These are phyloP conservation scores for Aspergillus bridgeri DNA, from an alignment of 495 filamentous ascomycete species.

Conservation along the genomic window DNA sequence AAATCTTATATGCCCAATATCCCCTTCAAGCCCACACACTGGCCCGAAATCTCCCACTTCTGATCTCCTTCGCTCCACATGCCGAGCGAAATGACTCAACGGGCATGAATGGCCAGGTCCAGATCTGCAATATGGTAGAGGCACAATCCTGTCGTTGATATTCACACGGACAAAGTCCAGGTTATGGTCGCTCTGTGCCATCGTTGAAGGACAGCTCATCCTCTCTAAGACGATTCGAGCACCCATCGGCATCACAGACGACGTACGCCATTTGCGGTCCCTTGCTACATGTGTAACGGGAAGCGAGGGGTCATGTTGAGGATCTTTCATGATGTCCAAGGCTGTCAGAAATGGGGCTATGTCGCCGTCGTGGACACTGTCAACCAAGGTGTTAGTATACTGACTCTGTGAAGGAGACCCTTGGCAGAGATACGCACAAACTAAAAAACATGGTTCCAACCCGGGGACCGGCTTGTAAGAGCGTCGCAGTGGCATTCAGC, in stretches of 20 bases:
- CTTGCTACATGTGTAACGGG: constrained; percentile 40
- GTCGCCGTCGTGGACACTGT: constrained; percentile 58
- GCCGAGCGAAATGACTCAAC: constrained; percentile 39
- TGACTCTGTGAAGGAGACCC: not conserved
- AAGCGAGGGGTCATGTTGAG: constrained; percentile 33
- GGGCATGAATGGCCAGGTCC: constrained; percentile 55
- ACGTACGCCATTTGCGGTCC: constrained; percentile 51
- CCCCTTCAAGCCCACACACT: constrained; percentile 28
- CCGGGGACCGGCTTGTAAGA: constrained; percentile 46
- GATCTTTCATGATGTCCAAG: constrained; percentile 49
- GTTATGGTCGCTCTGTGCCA: not conserved
- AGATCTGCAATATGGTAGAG: constrained; percentile 45
- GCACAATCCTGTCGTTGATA: constrained; percentile 56
- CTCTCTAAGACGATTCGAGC: constrained; percentile 56
- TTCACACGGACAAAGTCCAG: constrained; percentile 49
- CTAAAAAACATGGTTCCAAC: constrained; percentile 54
- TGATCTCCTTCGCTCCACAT: constrained; percentile 30
- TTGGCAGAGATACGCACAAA: constrained; percentile 43
- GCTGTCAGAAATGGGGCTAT: constrained; percentile 55
- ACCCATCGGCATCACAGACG: constrained; percentile 56
- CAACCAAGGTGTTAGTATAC: not conserved
- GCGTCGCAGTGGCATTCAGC: constrained; percentile 54
- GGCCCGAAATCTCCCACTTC: constrained; percentile 32
- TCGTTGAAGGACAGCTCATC: constrained; percentile 34
- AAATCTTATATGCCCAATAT: constrained; percentile 28